Evolutionary conservation across 345 rosid genomes (phyloP).

Genomic region (Eucalyptus sp.): DNA sequence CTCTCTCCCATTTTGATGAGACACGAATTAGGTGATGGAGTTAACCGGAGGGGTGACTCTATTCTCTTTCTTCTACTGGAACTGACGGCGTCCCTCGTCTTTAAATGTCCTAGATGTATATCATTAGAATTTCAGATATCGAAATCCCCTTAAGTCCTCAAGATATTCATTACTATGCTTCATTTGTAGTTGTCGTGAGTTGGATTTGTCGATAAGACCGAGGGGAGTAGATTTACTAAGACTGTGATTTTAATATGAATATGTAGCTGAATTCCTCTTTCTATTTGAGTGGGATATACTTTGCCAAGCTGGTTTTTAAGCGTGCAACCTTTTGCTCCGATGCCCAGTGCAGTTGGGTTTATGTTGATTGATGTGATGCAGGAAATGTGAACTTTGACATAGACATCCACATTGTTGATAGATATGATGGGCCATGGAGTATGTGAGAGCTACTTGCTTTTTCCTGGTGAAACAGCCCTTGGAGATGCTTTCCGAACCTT

Average conservation of each 20-base stretch:
- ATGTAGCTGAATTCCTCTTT: background rate
- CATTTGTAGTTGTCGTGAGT: background rate
- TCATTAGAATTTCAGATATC: background rate
- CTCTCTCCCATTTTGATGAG: background rate
- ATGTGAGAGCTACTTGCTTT: slow-evolving; percentile 49
- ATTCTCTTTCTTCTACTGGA: background rate
- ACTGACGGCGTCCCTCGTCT: background rate
- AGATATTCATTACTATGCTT: background rate
- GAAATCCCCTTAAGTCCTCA: background rate
- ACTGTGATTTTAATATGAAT: background rate
- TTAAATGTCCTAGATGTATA: background rate
- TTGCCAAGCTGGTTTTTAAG: background rate
- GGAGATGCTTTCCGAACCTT: slow-evolving; percentile 31
- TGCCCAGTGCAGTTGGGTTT: background rate
- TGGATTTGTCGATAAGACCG: background rate
- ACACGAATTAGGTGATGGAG: background rate
- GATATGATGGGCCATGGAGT: slow-evolving; percentile 11
- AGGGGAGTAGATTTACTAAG: background rate
- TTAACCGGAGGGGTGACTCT: background rate
- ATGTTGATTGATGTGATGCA: background rate
- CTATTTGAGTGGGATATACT: background rate
- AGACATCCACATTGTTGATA: background rate
- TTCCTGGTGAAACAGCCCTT: slow-evolving; percentile 40
- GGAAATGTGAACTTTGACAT: background rate
- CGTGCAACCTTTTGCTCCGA: background rate